These are phyloP conservation scores for Fusarium mexicanum DNA, from an alignment of 2,329 filamentous ascomycete genomes.

Conservation along the genomic window DNA sequence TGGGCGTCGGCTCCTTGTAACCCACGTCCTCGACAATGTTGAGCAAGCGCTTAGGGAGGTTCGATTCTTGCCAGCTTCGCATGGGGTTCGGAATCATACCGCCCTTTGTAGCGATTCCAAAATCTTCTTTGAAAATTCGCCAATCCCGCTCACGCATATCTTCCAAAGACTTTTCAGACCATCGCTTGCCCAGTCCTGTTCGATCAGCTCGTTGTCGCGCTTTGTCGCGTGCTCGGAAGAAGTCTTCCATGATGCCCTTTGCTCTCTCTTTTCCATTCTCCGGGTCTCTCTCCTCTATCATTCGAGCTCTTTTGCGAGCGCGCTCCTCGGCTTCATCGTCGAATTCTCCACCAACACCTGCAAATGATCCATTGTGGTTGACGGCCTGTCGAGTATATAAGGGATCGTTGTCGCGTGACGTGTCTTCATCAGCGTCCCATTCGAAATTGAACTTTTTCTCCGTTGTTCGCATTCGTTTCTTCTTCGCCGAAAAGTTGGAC, in stretches of 20 bases:
- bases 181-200: conserved; percentile 88
- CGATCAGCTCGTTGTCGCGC: conserved; percentile 77
- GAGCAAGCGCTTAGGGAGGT: conserved; percentile 78
- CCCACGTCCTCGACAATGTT: conserved; percentile 86
- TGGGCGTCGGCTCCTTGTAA: conserved; percentile 89
- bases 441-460: conserved; percentile 99
- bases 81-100: conserved; percentile 94
- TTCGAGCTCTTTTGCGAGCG: conserved; percentile 68
- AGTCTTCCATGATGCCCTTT: conserved; percentile 82
- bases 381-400: conserved; percentile 64
- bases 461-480: conserved; percentile 91
- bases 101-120: conserved; percentile 94
- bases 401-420: conserved; percentile 73
- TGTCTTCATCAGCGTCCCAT: conserved; percentile 96
- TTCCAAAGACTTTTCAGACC: conserved; percentile 90
- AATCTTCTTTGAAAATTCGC: conserved; percentile 99
- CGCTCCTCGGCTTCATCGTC: conserved; percentile 66
- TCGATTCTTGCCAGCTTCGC: conserved; percentile 91
- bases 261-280: conserved; percentile 82
- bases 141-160: conserved; percentile 98
- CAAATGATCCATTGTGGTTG: conserved; percentile 52
- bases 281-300: conserved; percentile 77
- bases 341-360: conserved; percentile 61
- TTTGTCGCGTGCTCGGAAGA: conserved; percentile 69
- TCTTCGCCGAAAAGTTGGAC: conserved; percentile 91